phyloP scores from a whole-genome alignment of 1,284 basidiomycete genomes.

The Kwoniella shivajii region DNA sequence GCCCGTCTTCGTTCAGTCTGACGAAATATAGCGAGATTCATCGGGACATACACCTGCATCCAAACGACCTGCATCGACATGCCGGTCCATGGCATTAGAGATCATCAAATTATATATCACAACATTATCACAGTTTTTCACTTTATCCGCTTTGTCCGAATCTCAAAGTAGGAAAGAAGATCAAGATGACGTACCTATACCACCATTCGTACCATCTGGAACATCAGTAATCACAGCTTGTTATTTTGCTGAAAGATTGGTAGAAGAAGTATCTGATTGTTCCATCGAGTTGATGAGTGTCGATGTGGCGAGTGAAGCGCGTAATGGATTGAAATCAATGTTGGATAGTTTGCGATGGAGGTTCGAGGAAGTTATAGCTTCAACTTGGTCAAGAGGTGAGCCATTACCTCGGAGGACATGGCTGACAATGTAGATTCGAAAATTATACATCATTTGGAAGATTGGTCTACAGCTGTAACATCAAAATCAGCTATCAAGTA shows the following conservation, averaged over 20 bases:
- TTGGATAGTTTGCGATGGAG: slow-evolving; percentile 84
- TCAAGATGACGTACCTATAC: slow-evolving; percentile 39
- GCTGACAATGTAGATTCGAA: slow-evolving; percentile 72
- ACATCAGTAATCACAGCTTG: slow-evolving; percentile 82
- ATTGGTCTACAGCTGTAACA: slow-evolving; percentile 68
- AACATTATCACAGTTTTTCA: slow-evolving; percentile 85
- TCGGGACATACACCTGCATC: slow-evolving; percentile 30
- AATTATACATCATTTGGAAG: slow-evolving; percentile 80
- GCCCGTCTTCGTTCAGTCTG: background rate
- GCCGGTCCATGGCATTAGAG: slow-evolving; percentile 86
- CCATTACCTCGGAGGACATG: background rate
- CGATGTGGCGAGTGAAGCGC: slow-evolving; percentile 76
- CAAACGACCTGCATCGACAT: slow-evolving; percentile 76
- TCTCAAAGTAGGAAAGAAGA: slow-evolving; percentile 57
- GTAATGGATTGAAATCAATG: slow-evolving; percentile 68
- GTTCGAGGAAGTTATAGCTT: slow-evolving; percentile 79
- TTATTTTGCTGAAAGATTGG: slow-evolving; percentile 75
- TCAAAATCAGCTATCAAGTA: slow-evolving; percentile 57
- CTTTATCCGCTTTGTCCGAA: slow-evolving; percentile 72
- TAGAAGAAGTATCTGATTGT: slow-evolving; percentile 82
- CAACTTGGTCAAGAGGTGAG: slow-evolving; percentile 79
- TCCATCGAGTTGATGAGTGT: slow-evolving; percentile 77
- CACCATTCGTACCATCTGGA: slow-evolving; percentile 71
- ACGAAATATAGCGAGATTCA: slow-evolving; percentile 36
- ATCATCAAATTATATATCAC: slow-evolving; percentile 85